Base-by-base conservation (phyloP, 345 rosid species). In the Fremontodendron californicum region DNA sequence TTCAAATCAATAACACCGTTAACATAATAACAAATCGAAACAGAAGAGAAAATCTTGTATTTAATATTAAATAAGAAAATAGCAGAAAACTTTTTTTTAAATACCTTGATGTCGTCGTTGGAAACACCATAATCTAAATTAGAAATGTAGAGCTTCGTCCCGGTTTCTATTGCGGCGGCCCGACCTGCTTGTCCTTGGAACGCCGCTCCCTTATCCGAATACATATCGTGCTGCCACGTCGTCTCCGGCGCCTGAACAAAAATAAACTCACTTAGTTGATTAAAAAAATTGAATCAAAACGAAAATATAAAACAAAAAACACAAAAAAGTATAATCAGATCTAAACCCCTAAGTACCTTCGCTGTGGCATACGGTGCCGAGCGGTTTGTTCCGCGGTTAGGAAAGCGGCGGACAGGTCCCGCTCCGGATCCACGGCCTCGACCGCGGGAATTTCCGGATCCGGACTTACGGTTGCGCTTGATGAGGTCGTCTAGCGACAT, bases 401-500 rank as follows among this genome's bases (percentile, higher is more conserved):
- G 68, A 45, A 85, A 43, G 58, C 97, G 97, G 49, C 97, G 95
- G 49, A 86, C 79, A 6, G 97, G 97, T 35, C 97, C 93, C 1
- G 89, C 74, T 18, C 95, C 96, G 45, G 88, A 78, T 62, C 89
- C 90, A 37, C 92, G 85, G 62, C 96, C 90, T 0, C 88, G 82
- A 45, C 89, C 89, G 0, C 94, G 75, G 49, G 83, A 82, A 80
- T 78, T 81, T 33, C 84, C 85, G 78, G 94, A 87, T 86, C 91
- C 87, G 35, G 98, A 85, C 81, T 89, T 91, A 37, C 89, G 93
- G 84, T 84, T 92, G 82, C 70, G 89, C 84, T 92, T 92, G 80
- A 96, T 96, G 86, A 96, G 87, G 71, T 96, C 99, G 60, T 96
- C 99, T 61, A 96, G 97, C 62, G 99, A 90, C 97, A 92, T 92